Conservation (phyloP, 2,329 filamentous ascomycete genomes). For the Cercospora beticola region DNA sequence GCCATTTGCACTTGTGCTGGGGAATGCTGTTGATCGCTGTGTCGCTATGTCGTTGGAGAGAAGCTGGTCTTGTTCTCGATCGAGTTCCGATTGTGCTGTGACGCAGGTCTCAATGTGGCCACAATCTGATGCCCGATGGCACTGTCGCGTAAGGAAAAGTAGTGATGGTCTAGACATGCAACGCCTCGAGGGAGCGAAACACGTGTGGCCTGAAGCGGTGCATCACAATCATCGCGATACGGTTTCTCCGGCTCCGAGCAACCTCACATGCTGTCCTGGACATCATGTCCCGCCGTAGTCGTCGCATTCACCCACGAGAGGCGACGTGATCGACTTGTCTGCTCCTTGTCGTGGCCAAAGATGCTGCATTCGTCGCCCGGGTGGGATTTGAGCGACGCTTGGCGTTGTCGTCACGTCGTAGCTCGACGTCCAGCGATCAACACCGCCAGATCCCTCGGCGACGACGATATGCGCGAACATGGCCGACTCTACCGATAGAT, state of each 20-base stretch:
- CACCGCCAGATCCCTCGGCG: background rate
- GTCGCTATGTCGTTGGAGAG: background rate
- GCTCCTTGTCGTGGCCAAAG: background rate
- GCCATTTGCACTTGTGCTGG: background rate
- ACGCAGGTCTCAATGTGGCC: background rate
- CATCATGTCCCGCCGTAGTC: background rate
- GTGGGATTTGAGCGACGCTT: conserved; percentile 3
- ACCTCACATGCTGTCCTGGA: background rate
- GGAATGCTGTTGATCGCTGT: background rate
- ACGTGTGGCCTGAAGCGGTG: background rate
- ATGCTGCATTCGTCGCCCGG: background rate
- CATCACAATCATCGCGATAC: background rate
- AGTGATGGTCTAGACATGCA: background rate
- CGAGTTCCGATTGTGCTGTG: background rate
- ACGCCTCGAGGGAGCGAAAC: background rate
- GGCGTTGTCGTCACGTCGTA: background rate
- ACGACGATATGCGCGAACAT: conserved; percentile 17
- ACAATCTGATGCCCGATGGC: too few species aligned
- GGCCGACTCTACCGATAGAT: conserved; percentile 15
- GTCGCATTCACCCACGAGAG: background rate
- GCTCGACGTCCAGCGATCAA: conserved; percentile 2
- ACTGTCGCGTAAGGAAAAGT: background rate
- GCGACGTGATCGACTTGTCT: background rate
- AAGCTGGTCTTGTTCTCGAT: background rate
- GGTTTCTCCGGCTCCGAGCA: background rate